Evolutionary conservation across 495 filamentous ascomycete genomes (phyloP), one percentile per base, ranked within the genome.

Genomic region (Parachaetomium inaequale): DNA sequence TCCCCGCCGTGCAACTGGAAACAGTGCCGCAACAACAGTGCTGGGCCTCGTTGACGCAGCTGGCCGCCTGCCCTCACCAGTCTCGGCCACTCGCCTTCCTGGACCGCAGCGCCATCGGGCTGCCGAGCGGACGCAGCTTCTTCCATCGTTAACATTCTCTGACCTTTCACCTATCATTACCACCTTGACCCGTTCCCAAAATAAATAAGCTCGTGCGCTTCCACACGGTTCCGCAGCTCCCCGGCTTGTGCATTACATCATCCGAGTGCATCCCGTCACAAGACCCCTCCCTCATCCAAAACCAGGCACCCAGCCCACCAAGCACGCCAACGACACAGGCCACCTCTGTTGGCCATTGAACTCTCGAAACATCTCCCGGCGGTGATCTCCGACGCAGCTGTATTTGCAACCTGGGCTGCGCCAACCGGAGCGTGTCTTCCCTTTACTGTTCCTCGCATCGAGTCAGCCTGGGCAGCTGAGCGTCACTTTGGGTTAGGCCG

Each of bases 191-290:
- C 25, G 15, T 15, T 28, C 3, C 25, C 46, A 5, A 17, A 49
- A 28, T 5, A 26, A 8, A 29, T 6, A 51, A 29, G 25, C 0
- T 29, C 36, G 50, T 26, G 31, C 50, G 23, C 50, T 53, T 25
- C 51, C 7, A 38, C 31, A 1, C 28, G 23, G 29, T 53, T 28
- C 26, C 26, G 23, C 58, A 57, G 58, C 52, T 28, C 26, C 26
- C 17, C 58, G 53, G 58, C 52, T 36, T 31, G 38, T 55, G 57
- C 62, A 67, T 67, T 67, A 67, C 65, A 67, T 67, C 65, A 67
- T 67, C 62, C 62, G 38, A 50, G 32, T 28, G 36, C 58, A 51
- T 61, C n/a, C n/a, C n/a, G n/a, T n/a, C 63, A 61, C 46, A 53
- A 61, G 63, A 65, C 63, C 63, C 63, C 63, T 65, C 63, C 63